Base-by-base conservation (phyloP, 2,329 filamentous ascomycete species). In the Trichoderma sp. region DNA sequence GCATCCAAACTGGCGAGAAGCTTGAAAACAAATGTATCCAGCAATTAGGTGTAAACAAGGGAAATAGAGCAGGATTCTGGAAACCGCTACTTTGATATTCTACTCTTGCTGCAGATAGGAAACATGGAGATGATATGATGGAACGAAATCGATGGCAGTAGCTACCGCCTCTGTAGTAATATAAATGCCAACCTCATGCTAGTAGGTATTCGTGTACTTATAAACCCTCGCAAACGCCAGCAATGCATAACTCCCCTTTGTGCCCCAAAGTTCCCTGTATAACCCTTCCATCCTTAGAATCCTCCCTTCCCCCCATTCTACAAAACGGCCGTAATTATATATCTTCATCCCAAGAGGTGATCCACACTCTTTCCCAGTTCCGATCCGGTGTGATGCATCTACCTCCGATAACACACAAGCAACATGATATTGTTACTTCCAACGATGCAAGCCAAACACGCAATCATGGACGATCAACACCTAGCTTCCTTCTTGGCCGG, bases 401-500 rank as follows among this genome's bases (percentile, higher is more conserved):
- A 19, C 29, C 56, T 31, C 27, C 16, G n/a, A 47, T 27, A 35
- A 14, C 24, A 6, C 14, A 68, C 33, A 35, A 35, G 3, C 11
- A 68, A 31, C 21, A 56, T 8, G 4, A 14, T 43, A 19, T 43
- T 43, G 19, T 8, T 1, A 37, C 8, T 11, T n/a, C 19, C 29
- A 35, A 47, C 52, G 24, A 29, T 5, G 29, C n/a, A 16, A 49
- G n/a, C n/a, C 5, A 8, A n/a, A 7, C 37, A 29, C 24, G n/a
- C 29, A 52, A 52, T 53, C 40, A 70, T 27, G 31, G 55, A 14
- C 69, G 65, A 47, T 70, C 69, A 70, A 74, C 63, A 4, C 69
- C 59, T 35, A 72, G 73, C 68, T 76, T 80, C 68, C 72, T 75
- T 69, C 76, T 76, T 16, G 79, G 78, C 66, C 78, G 75, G 14